A percentile compares a stretch with the other conserved stretches of the same genome.
Conservation (phyloP, 495 filamentous ascomycete genomes). For the Podospora anserina region DNA sequence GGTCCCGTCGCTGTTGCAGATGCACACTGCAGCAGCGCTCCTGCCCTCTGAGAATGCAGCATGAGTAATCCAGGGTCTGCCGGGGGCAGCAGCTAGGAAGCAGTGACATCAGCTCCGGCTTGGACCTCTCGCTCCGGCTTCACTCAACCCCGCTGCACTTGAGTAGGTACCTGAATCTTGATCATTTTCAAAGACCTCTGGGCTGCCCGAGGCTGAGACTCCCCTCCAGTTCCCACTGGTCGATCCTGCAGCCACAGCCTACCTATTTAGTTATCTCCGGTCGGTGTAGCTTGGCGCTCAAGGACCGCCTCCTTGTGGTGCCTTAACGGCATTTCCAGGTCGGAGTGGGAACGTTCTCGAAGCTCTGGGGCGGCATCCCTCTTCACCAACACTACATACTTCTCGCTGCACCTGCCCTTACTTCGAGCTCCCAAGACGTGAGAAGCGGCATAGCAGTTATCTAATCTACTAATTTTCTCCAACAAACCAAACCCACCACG, state of each 20-base stretch:
- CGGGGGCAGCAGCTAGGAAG: background rate
- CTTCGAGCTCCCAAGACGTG: background rate
- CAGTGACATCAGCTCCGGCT: background rate
- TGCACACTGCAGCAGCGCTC: background rate
- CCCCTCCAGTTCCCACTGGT: background rate
- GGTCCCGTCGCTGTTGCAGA: background rate
- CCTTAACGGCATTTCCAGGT: background rate
- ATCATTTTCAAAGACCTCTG: background rate
- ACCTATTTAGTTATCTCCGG: background rate
- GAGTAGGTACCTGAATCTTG: background rate
- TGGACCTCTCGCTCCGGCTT: background rate
- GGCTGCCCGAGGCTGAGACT: background rate
- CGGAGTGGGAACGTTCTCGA: slow-evolving; percentile 13
- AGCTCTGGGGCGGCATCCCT: background rate
- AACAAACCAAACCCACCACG: background rate
- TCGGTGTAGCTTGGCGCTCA: background rate
- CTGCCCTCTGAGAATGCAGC: background rate
- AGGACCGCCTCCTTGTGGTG: background rate
- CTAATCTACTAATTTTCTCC: background rate
- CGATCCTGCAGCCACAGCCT: background rate
- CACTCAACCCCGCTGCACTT: background rate
- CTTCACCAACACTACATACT: background rate
- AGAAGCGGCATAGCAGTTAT: background rate
- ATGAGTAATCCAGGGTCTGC: background rate
- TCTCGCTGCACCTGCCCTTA: background rate